Evolutionary conservation across 805 yeast genomes (phyloP).

Genomic region (Jamesozyma spencerorum): DNA sequence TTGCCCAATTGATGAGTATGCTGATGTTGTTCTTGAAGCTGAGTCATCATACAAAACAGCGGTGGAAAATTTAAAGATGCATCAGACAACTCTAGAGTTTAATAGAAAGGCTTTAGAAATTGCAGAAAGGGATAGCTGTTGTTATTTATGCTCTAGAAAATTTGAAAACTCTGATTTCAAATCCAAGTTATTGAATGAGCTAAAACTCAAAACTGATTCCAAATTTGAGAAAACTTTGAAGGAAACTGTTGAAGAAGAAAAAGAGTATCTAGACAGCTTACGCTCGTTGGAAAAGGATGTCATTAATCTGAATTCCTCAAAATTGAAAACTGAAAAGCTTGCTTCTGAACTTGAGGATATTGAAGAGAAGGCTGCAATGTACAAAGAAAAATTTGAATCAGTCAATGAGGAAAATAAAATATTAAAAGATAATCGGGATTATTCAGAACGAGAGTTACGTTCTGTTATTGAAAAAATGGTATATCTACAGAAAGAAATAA

Average conservation of each 20-base stretch:
- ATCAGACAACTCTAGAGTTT: constrained; percentile 59
- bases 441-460: constrained; percentile 20
- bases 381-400: constrained; percentile 15
- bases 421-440: constrained; percentile 12
- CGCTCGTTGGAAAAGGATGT: constrained; percentile 20
- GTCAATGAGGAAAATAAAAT: constrained; percentile 24
- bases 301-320: constrained; percentile 6
- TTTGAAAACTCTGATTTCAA: constrained; percentile 37
- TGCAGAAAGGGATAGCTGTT: constrained; percentile 49
- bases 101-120: constrained; percentile 58
- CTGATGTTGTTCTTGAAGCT: constrained; percentile 40
- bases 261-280: constrained; percentile 22
- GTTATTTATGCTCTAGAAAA: constrained; percentile 63
- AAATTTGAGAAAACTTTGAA: constrained; percentile 28
- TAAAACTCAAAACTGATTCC: constrained; percentile 27
- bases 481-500: constrained; percentile 21
- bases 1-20: constrained; percentile 41
- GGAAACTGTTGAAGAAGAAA: constrained; percentile 28
- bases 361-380: constrained; percentile 7
- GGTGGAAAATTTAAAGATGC: constrained; percentile 56
- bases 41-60: constrained; percentile 57
- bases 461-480: constrained; percentile 23
- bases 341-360: constrained; percentile 4
- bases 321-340: neutral
- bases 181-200: constrained; percentile 21